Evolutionary conservation across 1,139 yeast genomes (phyloP).

Genomic region (Scheffersomyces lignicola): DNA sequence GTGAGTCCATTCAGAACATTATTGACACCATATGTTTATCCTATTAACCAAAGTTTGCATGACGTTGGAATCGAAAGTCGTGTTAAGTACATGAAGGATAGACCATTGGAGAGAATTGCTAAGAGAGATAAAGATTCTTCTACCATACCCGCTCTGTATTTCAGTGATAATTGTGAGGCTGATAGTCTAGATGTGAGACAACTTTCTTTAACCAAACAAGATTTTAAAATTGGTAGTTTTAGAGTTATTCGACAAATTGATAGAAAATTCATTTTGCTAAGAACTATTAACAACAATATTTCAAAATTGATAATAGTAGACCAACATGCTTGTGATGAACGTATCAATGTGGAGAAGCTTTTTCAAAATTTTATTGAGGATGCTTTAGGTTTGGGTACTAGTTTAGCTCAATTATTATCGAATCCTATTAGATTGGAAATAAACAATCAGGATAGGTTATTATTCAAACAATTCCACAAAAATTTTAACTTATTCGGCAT

Average conservation of each 20-base stretch:
- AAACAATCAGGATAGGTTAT: conserved; percentile 24
- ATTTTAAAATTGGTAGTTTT: conserved; percentile 11
- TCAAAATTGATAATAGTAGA: conserved; percentile 48
- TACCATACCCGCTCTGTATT: no score
- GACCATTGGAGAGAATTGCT: no score
- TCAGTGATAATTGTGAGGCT: no score
- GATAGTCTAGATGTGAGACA: no score
- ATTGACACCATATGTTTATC: no score
- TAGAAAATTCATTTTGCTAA: conserved; percentile 54
- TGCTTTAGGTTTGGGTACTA: conserved; percentile 13
- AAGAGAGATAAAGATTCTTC: no score
- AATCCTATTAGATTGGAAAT: conserved; percentile 20
- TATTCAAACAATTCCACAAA: conserved; percentile 25
- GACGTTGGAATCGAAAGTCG: no score
- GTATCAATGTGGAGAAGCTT: conserved; percentile 55
- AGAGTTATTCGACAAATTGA: conserved; percentile 53
- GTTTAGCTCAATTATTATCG: conserved; percentile 12
- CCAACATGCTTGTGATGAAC: conserved; percentile 81
- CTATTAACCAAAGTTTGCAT: no score
- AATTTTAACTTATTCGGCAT: conserved; percentile 41
- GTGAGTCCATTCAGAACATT: no score
- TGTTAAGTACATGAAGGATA: no score
- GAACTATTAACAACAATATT: conserved; percentile 10
- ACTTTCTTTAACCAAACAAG: conserved; percentile 10
- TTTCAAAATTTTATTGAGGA: conserved; percentile 31